phyloP scores from a whole-genome alignment of 257 asterid genomes.

The Petunia axillaris region DNA sequence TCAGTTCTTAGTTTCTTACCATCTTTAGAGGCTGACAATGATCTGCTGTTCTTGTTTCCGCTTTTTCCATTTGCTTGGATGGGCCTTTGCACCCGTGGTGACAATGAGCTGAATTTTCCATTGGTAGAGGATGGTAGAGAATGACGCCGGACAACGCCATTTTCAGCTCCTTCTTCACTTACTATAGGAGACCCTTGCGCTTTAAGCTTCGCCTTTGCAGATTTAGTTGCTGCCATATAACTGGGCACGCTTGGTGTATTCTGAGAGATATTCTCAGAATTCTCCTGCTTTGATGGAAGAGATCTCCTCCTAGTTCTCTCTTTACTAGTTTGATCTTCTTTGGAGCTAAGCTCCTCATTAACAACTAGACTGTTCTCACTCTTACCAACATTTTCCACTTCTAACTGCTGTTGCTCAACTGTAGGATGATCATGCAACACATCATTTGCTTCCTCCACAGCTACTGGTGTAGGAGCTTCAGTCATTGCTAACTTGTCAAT shows the following conservation, averaged over 20 bases:
- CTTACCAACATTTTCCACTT: conserved; percentile 47
- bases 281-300: conserved; percentile 73
- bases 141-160: conserved; percentile 65
- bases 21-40: conserved; percentile 60
- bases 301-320: conserved; percentile 72
- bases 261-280: conserved; percentile 67
- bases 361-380: conserved; percentile 37
- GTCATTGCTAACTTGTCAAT: conserved; percentile 39
- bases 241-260: conserved; percentile 77
- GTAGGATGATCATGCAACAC: conserved; percentile 41
- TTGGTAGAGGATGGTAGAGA: conserved; percentile 71
- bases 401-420: conserved; percentile 39
- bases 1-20: conserved; percentile 48
- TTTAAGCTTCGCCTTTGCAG: conserved; percentile 96
- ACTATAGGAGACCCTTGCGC: conserved; percentile 65
- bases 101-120: conserved; percentile 60
- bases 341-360: conserved; percentile 50
- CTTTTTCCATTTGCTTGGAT: conserved; percentile 74
- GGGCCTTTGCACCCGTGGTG: conserved; percentile 78
- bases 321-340: conserved; percentile 59
- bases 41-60: conserved; percentile 53
- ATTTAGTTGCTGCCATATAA: conserved; percentile 90
- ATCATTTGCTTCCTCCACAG: conserved; percentile 47
- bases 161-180: conserved; percentile 61
- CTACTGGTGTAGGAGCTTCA: conserved; percentile 33